phyloP scores from a whole-genome alignment of 306 rosid genomes.

The Arachis stenosperma region DNA sequence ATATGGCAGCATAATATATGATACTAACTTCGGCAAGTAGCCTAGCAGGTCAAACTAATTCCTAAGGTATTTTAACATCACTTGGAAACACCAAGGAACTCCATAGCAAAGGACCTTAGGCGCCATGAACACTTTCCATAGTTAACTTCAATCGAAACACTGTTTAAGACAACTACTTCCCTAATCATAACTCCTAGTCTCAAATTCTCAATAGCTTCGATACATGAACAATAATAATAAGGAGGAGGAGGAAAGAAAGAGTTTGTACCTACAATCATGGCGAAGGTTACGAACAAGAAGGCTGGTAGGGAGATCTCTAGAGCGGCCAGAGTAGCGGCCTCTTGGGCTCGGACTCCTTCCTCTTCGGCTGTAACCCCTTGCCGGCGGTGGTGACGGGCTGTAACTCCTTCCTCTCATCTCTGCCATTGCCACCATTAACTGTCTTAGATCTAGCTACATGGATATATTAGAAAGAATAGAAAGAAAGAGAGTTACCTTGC shows the following conservation, averaged over 20 bases:
- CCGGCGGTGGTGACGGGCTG: constrained; percentile 88
- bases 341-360: constrained; percentile 93
- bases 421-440: neutral
- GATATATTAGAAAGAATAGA: neutral
- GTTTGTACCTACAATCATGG: constrained; percentile 81
- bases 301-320: constrained; percentile 90
- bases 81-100: too few relatives aligned
- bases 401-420: constrained; percentile 85
- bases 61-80: too few relatives aligned
- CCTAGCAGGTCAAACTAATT: too few relatives aligned
- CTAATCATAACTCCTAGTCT: too few relatives aligned
- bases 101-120: too few relatives aligned
- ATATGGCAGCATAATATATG: too few relatives aligned
- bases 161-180: too few relatives aligned
- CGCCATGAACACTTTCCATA: too few relatives aligned
- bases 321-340: constrained; percentile 75
- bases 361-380: constrained; percentile 76
- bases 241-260: neutral
- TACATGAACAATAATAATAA: neutral
- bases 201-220: too few relatives aligned
- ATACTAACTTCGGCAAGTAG: too few relatives aligned
- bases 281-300: constrained; percentile 99
- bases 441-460: neutral
- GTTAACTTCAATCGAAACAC: too few relatives aligned
- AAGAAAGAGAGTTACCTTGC: neutral